These are phyloP conservation scores for Malania oleifera DNA, from an alignment of 164 flowering plant species.

Conservation along the genomic window DNA sequence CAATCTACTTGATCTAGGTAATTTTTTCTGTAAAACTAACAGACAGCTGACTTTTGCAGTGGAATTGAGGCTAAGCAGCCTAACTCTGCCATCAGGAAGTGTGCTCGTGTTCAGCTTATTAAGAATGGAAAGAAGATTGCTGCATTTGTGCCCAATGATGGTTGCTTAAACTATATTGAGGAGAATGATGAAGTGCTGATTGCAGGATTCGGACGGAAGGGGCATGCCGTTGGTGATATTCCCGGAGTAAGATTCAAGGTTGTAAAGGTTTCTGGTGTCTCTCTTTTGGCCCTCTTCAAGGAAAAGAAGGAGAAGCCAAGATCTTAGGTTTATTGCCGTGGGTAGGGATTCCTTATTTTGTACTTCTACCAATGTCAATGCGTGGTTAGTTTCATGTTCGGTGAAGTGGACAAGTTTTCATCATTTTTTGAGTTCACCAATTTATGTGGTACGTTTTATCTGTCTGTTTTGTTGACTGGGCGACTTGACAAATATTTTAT, in stretches of 20 bases:
- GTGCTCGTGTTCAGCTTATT: conserved; percentile 61
- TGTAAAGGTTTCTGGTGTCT: conserved; percentile 65
- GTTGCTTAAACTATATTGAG: conserved; percentile 59
- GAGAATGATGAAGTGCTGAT: conserved; percentile 66
- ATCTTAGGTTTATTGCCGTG: conserved; percentile 28
- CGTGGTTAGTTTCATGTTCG: too few relatives aligned
- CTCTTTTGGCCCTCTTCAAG: conserved; percentile 58
- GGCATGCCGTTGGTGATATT: conserved; percentile 70
- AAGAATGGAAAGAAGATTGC: conserved; percentile 70
- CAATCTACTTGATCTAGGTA: too few relatives aligned
- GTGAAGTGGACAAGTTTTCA: neutral
- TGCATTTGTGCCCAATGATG: conserved; percentile 64
- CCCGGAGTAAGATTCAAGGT: conserved; percentile 69
- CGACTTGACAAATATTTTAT: too few relatives aligned
- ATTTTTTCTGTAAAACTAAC: neutral
- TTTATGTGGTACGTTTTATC: too few relatives aligned
- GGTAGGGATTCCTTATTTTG: too few relatives aligned
- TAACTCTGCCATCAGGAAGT: conserved; percentile 62
- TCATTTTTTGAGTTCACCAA: too few relatives aligned
- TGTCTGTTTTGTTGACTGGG: too few relatives aligned
- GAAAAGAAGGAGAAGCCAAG: conserved; percentile 73
- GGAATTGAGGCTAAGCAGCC: conserved; percentile 75
- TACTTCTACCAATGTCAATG: too few relatives aligned
- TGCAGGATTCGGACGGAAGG: conserved; percentile 65
- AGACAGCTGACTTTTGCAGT: conserved; percentile 19